phyloP scores from a whole-genome alignment of 1,284 basidiomycete species.

The Leccinum olivaceoglutinosum region DNA sequence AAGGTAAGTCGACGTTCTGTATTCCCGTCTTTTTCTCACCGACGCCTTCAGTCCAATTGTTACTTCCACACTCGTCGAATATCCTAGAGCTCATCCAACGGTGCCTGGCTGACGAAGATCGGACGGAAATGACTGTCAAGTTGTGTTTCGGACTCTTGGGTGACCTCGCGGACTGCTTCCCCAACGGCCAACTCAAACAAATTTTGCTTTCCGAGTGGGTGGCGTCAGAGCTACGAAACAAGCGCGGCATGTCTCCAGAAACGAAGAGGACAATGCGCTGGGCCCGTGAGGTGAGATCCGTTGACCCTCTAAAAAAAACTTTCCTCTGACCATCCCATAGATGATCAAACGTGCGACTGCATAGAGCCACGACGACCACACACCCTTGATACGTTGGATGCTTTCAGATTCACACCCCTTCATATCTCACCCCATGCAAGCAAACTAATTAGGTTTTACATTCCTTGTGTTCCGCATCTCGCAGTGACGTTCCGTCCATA shows the following conservation, averaged over 20 bases:
- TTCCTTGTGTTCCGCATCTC: constrained; percentile 16
- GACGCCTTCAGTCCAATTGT: constrained; percentile 43
- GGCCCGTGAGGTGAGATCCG: constrained; percentile 68
- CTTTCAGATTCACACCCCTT: constrained; percentile 24
- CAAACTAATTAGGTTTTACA: constrained; percentile 35
- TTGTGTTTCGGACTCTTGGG: constrained; percentile 84
- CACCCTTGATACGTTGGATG: constrained; percentile 10
- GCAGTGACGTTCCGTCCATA: constrained; percentile 29
- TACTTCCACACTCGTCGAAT: constrained; percentile 71
- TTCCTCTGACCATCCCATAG: constrained; percentile 28
- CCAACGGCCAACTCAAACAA: constrained; percentile 76
- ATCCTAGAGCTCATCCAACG: constrained; percentile 84
- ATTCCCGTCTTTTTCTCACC: neutral
- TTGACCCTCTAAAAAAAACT: neutral
- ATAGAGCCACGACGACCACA: constrained; percentile 33
- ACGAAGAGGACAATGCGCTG: constrained; percentile 78
- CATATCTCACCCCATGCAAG: constrained; percentile 35
- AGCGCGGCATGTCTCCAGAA: constrained; percentile 60
- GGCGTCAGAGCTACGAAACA: constrained; percentile 67
- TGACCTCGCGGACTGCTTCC: constrained; percentile 87
- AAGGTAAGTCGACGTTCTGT: constrained; percentile 43
- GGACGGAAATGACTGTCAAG: constrained; percentile 75
- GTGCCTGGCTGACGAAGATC: constrained; percentile 80
- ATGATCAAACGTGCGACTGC: constrained; percentile 68
- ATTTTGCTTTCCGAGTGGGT: constrained; percentile 82